A percentile compares a stretch with the other conserved stretches of the same genome.
These are phyloP conservation scores for Scedosporium minutisporum DNA, from an alignment of 2,329 filamentous ascomycete genomes.

Conservation along the genomic window DNA sequence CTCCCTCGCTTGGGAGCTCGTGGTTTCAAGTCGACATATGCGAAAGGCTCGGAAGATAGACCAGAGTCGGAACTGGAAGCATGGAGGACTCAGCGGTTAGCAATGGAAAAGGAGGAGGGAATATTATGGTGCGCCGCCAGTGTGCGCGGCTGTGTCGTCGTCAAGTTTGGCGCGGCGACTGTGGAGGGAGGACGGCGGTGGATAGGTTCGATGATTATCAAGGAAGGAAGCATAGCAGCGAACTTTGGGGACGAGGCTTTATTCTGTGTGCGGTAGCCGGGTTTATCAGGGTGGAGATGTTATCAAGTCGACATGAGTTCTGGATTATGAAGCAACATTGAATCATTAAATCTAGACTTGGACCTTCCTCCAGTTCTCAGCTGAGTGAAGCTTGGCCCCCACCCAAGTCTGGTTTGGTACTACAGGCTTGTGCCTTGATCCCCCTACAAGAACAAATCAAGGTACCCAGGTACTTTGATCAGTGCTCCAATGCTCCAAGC, in stretches of 20 bases:
- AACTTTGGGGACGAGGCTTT: constrained; percentile 74
- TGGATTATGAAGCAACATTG: too few relatives aligned
- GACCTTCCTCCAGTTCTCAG: too few relatives aligned
- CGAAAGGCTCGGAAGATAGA: constrained; percentile 35
- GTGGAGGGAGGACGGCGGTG: constrained; percentile 75
- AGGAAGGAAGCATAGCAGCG: constrained; percentile 61
- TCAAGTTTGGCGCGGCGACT: constrained; percentile 79
- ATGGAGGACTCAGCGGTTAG: constrained; percentile 47
- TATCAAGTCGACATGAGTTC: too few relatives aligned
- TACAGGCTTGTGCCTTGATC: too few relatives aligned
- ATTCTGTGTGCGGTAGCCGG: constrained; percentile 57
- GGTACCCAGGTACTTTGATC: too few relatives aligned
- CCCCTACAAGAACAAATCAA: too few relatives aligned
- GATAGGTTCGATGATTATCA: constrained; percentile 64
- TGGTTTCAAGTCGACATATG: constrained; percentile 57
- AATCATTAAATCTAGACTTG: too few relatives aligned
- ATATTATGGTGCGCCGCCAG: constrained; percentile 76
- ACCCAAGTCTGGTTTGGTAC: too few relatives aligned
- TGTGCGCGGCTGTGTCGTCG: constrained; percentile 73
- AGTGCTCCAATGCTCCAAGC: too few relatives aligned
- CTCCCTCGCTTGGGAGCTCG: constrained; percentile 75
- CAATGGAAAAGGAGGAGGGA: constrained; percentile 46
- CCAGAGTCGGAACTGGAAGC: constrained; percentile 7
- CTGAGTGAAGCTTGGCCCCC: too few relatives aligned
- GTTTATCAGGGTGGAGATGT: not conserved